Evolutionary conservation across 2,329 filamentous ascomycete genomes (phyloP), one percentile per base, ranked within the genome.

Genomic region (Sclerotiophoma versabilis): DNA sequence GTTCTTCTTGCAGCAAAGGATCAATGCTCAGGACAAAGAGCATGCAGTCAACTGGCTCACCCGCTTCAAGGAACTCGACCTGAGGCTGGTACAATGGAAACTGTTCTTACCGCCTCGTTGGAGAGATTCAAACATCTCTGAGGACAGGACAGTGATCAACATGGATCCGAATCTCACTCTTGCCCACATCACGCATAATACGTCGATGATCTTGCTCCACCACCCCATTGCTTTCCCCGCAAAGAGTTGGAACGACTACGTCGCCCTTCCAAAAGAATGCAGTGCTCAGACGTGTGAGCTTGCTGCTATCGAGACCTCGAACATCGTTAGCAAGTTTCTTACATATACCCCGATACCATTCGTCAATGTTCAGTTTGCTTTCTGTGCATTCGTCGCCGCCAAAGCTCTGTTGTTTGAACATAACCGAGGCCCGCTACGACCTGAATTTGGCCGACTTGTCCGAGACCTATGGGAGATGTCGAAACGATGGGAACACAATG

Each of bases 151-250:
- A 15, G 54, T 71, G 1, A 54, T 72, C 17, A 64, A 72, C 39
- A 73, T 73, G 70, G 70, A 73, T 39, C 70, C 70, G 10, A 73
- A 73, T 42, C 63, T 73, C 0, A 73, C 70, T 1, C 57, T 73
- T 30, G 70, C 70, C 1, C 70, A 73, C 43, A 70, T 73, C 10
- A 72, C 67, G 5, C 70, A 73, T 41, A 73, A 73, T 37, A 71
- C 70, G 12, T 73, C 70, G 1, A 72, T 73, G 70, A 72, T 73
- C 1, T 49, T 73, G 26, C 64, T 73, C 1, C 70, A 73, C 33
- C 66, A 71, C 27, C 62, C 69, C 1, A 71, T 73, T 12, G 69
- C 69, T 1, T 69, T 67, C 14, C 70, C 70, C 8, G 61, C 68
- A 4, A 60, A 54, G 36, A 63, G 60, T 6, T 73, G 70, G 70